Conservation (phyloP, 108 stramenopile species). For the Tribonema minus region DNA sequence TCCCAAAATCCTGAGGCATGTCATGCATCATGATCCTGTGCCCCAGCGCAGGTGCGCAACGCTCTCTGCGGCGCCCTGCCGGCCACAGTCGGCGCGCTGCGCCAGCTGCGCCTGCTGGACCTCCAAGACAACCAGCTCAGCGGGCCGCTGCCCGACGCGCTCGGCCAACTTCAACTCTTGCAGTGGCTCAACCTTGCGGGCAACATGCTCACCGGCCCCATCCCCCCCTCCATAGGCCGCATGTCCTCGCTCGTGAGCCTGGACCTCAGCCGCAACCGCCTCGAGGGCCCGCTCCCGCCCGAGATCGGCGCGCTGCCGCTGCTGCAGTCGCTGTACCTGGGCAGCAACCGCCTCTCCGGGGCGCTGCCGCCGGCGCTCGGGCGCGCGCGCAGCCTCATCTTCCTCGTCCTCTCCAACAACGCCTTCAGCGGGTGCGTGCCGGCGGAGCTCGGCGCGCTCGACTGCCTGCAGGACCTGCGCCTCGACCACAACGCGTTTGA, state of each 20-base stretch:
- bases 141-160: not conserved
- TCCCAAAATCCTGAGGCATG: too few species aligned
- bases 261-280: slow-evolving; percentile 1
- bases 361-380: slow-evolving; percentile 11
- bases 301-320: slow-evolving; percentile 4
- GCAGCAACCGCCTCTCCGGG: slow-evolving; percentile 12
- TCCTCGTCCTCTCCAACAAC: slow-evolving; percentile 5
- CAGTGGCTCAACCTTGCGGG: slow-evolving; percentile 6
- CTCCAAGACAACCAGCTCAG: not conserved
- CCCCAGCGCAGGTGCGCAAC: too few species aligned
- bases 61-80: not conserved
- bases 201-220: slow-evolving; percentile 12
- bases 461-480: not conserved
- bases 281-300: slow-evolving; percentile 19
- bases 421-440: slow-evolving; percentile 9
- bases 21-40: too few species aligned
- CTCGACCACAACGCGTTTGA: slow-evolving; percentile 17
- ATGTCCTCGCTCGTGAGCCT: slow-evolving; percentile 7
- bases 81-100: not conserved
- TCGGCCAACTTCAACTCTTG: not conserved
- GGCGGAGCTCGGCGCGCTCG: slow-evolving; percentile 1
- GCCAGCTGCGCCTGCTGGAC: not conserved
- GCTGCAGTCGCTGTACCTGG: slow-evolving; percentile 3
- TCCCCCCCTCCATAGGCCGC: slow-evolving; percentile 4
- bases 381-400: not conserved